Evolutionary conservation across 768 basidiomycete genomes (phyloP), one percentile per base, ranked within the genome.

Genomic region (Pleurotus djamor): DNA sequence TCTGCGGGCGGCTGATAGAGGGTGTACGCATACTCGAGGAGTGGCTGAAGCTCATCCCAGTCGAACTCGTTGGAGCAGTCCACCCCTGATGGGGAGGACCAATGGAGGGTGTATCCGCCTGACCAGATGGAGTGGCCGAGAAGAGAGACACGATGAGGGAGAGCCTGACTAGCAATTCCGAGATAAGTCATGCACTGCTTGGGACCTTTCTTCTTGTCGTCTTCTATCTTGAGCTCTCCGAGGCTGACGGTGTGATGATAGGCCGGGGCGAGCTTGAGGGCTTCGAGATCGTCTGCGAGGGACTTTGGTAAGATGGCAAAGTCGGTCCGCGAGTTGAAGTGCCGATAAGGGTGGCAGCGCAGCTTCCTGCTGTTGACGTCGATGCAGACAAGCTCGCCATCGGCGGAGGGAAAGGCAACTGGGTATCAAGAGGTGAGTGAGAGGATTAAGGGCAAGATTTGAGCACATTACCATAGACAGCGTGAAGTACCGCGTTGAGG

Each of bases 31-130:
- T 59, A 59, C 16, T 8, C 17, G 37, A 50, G 5, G 4, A 59
- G 12, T 4, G 48, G 48, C 10, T 36, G 8, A 7, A 59, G 12
- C 4, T 59, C 28, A 17, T 16, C 17, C 58, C 58, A 59, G 12
- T 17, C 14, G 28, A 35, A 59, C 2, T 14, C 17, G 0, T 4
- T 28, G 0, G 58, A 59, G 10, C 16, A 91, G 17, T 16, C 56
- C 32, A 58, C 36, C 12, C 60, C 48, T 4, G 60, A 43, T 12
- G 57, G 35, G 35, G 49, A 55, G 33, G 52, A 56, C 34, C 49
- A 61, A 21, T 57, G 45, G 60, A 61, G 33, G 44, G 14, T 5
- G 32, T 57, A 61, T 3, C 16, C 6, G 8, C 3, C 32, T 16
- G 56, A 47, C 16, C 52, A 61, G 10, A 51, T 48, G 0, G 32